phyloP scores from a whole-genome alignment of 352 stramenopile species.

The Phytophthora sp. region DNA sequence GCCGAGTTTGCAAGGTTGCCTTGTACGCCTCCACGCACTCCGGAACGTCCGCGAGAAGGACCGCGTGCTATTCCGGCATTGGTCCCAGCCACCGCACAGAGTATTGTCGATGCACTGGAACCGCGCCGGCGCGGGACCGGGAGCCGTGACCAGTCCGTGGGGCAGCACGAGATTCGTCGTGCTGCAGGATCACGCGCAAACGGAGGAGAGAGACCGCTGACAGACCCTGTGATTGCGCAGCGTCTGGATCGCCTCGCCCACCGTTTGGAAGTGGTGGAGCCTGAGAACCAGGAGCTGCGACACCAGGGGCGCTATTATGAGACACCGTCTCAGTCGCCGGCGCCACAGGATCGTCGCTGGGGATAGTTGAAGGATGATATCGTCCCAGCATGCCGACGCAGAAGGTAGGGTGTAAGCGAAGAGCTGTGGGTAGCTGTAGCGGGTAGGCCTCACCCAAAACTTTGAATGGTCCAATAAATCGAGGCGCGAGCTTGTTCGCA shows the following conservation, averaged over 20 bases:
- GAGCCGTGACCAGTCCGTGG: background rate
- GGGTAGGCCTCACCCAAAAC: background rate
- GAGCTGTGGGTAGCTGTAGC: background rate
- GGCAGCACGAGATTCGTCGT: background rate
- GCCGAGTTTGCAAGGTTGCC: background rate
- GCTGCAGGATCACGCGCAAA: background rate
- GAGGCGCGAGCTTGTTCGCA: background rate
- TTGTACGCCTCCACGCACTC: slow-evolving; percentile 8
- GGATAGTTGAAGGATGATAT: slow-evolving; percentile 3
- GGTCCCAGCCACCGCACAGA: slow-evolving; percentile 4
- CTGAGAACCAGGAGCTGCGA: background rate
- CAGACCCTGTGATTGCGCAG: background rate
- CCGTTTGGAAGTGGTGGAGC: background rate
- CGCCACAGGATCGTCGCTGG: too few species aligned
- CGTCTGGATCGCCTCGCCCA: background rate
- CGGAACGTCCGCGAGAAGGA: background rate
- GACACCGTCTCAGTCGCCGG: too few species aligned
- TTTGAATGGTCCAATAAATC: background rate
- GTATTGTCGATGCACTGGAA: background rate
- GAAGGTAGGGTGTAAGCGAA: slow-evolving; percentile 33
- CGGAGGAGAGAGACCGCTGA: background rate
- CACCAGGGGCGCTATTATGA: background rate
- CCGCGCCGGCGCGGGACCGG: background rate
- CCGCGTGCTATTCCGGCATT: background rate
- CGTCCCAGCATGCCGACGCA: slow-evolving; percentile 7